phyloP scores from a whole-genome alignment of 768 basidiomycete species.

The Agrocybe praecox region DNA sequence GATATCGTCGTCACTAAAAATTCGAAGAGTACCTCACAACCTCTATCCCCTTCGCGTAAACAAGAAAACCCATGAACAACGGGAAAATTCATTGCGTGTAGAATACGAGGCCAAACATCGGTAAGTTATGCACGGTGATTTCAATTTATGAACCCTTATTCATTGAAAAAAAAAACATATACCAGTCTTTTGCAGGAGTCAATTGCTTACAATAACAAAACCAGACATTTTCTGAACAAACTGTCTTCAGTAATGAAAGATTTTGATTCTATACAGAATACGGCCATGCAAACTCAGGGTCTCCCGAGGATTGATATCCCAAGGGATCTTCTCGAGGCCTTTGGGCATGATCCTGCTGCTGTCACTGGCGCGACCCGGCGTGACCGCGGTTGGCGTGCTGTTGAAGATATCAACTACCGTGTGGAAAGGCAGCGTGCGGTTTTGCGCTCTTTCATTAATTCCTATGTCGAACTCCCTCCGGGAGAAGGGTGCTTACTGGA shows the following conservation, averaged over 20 bases:
- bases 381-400: slow-evolving; percentile 66
- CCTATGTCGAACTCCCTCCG: slow-evolving; percentile 18
- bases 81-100: slow-evolving; percentile 48
- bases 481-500: slow-evolving; percentile 48
- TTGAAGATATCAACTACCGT: slow-evolving; percentile 74
- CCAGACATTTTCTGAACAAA: slow-evolving; percentile 69
- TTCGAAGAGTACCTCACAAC: slow-evolving; percentile 24
- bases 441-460: slow-evolving; percentile 47
- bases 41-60: slow-evolving; percentile 22
- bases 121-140: slow-evolving; percentile 34
- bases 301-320: slow-evolving; percentile 54
- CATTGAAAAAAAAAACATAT: not conserved
- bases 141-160: slow-evolving; percentile 2
- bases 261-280: slow-evolving; percentile 62
- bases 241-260: slow-evolving; percentile 65
- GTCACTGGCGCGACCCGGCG: slow-evolving; percentile 67
- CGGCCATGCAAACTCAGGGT: slow-evolving; percentile 49
- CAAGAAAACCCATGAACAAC: slow-evolving; percentile 38
- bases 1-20: slow-evolving; percentile 13
- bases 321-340: slow-evolving; percentile 69
- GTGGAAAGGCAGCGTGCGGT: slow-evolving; percentile 61
- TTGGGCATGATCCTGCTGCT: slow-evolving; percentile 78
- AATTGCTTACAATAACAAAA: slow-evolving; percentile 62
- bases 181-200: slow-evolving; percentile 63
- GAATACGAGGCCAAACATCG: slow-evolving; percentile 63